Conservation (phyloP, 2,329 filamentous ascomycete species). For the Paramyrothecium sp. region DNA sequence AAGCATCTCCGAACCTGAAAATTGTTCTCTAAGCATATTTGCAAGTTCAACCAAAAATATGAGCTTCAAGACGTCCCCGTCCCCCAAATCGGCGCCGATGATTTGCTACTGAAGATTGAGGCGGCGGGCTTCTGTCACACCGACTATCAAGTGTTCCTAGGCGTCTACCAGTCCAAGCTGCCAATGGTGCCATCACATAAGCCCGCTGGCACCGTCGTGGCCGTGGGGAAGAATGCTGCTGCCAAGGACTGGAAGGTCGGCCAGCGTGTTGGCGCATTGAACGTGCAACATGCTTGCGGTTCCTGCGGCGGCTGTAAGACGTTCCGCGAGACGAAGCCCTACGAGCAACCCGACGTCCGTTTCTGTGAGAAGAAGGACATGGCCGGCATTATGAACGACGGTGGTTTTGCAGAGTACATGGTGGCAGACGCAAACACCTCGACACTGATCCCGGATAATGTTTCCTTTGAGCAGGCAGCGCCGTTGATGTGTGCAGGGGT, state of each 20-base stretch:
- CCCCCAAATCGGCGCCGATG: neutral
- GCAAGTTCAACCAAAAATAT: no score
- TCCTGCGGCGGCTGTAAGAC: constrained; percentile 11
- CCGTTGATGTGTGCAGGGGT: constrained; percentile 33
- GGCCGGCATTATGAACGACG: constrained; percentile 31
- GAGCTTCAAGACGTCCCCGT: neutral
- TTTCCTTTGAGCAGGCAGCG: constrained; percentile 32
- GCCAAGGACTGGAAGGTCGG: constrained; percentile 9
- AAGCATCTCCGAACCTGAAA: no score
- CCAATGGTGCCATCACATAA: constrained; percentile 18
- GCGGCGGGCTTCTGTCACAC: constrained; percentile 15
- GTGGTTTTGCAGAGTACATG: constrained; percentile 32
- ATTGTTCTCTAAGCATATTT: no score
- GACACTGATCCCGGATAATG: constrained; percentile 20
- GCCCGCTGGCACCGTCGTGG: constrained; percentile 16
- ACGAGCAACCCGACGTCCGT: constrained; percentile 20
- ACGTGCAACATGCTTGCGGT: constrained; percentile 14
- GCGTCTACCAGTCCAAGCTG: constrained; percentile 11
- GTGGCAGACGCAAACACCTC: constrained; percentile 26
- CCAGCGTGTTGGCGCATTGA: constrained; percentile 14
- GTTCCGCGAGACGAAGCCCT: constrained; percentile 9
- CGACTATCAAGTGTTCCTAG: constrained; percentile 15
- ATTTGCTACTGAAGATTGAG: neutral
- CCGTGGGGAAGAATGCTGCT: constrained; percentile 9
- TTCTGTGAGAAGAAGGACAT: constrained; percentile 29